These are phyloP conservation scores for Kalanchoe fedtschenkoi DNA, from an alignment of 164 flowering plant genomes.

Conservation along the genomic window DNA sequence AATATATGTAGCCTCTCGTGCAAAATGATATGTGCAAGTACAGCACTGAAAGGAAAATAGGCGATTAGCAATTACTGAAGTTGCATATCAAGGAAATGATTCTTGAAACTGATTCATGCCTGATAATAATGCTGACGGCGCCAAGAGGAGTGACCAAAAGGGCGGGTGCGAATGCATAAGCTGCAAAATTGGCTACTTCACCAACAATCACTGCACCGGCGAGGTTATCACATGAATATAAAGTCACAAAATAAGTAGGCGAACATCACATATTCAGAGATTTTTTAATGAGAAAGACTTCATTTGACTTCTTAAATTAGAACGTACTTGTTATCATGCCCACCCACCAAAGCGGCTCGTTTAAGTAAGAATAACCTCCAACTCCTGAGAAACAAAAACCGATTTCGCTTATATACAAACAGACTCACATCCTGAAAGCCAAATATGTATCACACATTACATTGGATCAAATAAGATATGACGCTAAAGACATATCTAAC, in stretches of 20 bases:
- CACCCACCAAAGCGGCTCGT: constrained; percentile 94
- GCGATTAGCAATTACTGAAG: constrained; percentile 10
- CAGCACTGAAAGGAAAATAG: constrained; percentile 58
- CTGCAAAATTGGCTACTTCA: constrained; percentile 86
- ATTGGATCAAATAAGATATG: background rate
- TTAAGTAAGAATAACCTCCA: constrained; percentile 84
- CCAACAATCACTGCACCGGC: constrained; percentile 71
- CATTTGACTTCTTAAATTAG: background rate
- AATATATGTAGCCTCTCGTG: constrained; percentile 73
- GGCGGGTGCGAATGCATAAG: constrained; percentile 93
- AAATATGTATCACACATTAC: background rate
- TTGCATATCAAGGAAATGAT: background rate
- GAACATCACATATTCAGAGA: too few species aligned
- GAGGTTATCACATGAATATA: background rate
- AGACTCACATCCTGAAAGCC: background rate
- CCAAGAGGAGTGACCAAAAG: constrained; percentile 88
- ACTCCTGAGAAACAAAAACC: constrained; percentile 33
- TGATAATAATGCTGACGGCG: constrained; percentile 88
- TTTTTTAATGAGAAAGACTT: background rate
- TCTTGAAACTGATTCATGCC: constrained; percentile 29
- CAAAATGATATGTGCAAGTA: constrained; percentile 74
- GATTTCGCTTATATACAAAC: background rate
- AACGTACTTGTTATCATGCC: constrained; percentile 92
- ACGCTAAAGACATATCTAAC: too few species aligned
- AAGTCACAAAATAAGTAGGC: background rate